Conservation (phyloP, 2,329 filamentous ascomycete species). For the Botrytis sinoallii region DNA sequence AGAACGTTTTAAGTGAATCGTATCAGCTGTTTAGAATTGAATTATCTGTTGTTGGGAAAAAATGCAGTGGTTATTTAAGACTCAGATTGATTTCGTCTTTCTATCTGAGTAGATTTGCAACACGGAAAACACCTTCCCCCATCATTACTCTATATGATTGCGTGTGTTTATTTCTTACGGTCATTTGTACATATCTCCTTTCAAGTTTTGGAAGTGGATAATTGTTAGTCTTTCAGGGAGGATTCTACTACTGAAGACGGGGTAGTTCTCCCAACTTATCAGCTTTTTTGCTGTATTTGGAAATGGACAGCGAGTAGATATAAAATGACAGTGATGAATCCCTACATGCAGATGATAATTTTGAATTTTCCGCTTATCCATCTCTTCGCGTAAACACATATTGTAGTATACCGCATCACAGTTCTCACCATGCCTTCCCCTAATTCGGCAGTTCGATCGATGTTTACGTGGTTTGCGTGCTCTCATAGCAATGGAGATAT, state of each 20-base stretch:
- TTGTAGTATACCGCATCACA: no score
- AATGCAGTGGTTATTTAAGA: neutral
- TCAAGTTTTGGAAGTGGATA: no score
- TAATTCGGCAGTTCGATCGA: fast-evolving
- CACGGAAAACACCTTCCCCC: no score
- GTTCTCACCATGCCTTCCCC: neutral
- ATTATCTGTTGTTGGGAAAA: neutral
- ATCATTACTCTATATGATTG: no score
- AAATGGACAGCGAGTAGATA: fast-evolving
- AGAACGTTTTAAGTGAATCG: no score
- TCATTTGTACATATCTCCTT: neutral
- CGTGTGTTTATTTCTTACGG: neutral
- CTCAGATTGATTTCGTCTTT: fast-evolving
- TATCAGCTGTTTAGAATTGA: no score
- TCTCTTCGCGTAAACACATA: fast-evolving
- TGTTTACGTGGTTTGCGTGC: neutral
- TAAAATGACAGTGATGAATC: neutral
- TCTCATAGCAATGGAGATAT: neutral
- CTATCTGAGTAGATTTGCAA: neutral
- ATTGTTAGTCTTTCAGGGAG: no score
- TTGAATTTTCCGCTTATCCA: fast-evolving
- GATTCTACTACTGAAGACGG: fast-evolving
- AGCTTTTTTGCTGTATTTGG: fast-evolving
- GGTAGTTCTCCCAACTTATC: fast-evolving
- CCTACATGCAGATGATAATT: no score